Evolutionary conservation across 2,329 filamentous ascomycete species (phyloP), one percentile per base, ranked within the genome.

Genomic region (Sporothrix globosa): DNA sequence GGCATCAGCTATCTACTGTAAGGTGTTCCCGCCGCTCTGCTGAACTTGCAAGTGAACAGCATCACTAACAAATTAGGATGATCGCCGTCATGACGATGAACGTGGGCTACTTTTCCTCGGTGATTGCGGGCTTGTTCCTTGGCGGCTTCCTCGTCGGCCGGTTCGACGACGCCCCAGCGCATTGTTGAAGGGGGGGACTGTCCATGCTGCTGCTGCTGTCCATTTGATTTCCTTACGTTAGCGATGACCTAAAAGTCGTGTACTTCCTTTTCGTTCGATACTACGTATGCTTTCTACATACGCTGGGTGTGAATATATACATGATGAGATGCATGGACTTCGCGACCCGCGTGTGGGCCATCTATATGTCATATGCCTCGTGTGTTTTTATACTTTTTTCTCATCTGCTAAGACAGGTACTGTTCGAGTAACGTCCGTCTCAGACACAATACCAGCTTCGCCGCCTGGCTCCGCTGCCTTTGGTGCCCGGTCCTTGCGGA

Each of bases 21-120:
- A 3, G 44, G 24, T 3, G 4, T 30, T 9, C 14, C 34, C 7
- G 34, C 7, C 34, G 5, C 34, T 34, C 34, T 34, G 27, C 27
- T 4, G 27, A 30, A 34, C 34, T 7, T 4, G 34, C 34, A 34
- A 1, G 6, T 7, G 34, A 4, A 34, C 34, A 17, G 5, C 9
- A 3, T 24, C 1, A 27, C 63, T 41, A n/a, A 67, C 48, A 27
- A 4, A 19, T 5, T 60, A 97, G 93, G 71, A 97, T 97, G 93
- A 82, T 97, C 81, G 92, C 91, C 19, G 91, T 96, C 77, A 97
- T 94, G 91, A 92, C 91, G 0, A 87, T 91, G 82, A 93, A 94
- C 75, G 85, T 93, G n/a, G 91, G 91, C 17, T 94, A 93, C 77
- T 93, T 93, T 78, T 79, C 92, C 56, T 91, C 90, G 0, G 84